These are phyloP conservation scores for Entomortierella chlamydospora DNA, from an alignment of 192 early-diverging fungal species.

Conservation along the genomic window DNA sequence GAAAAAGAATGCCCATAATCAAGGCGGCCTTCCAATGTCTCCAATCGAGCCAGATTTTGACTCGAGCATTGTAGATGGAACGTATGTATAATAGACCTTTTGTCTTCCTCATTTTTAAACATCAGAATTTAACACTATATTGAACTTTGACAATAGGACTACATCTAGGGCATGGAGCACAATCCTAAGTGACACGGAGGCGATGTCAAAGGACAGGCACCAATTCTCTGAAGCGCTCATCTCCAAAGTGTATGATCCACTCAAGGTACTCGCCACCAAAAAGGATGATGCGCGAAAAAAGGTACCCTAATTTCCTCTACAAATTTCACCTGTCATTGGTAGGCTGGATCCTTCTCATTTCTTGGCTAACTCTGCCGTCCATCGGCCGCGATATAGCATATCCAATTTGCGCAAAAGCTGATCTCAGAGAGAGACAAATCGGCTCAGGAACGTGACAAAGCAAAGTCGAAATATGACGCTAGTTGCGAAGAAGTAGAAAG, in stretches of 20 bases:
- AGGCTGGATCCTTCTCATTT: not conserved
- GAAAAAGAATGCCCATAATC: constrained; percentile 31
- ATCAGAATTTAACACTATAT: not conserved
- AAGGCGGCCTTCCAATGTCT: constrained; percentile 29
- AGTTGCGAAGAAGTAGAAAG: constrained; percentile 72
- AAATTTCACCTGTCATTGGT: not conserved
- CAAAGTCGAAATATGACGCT: constrained; percentile 66
- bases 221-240: constrained; percentile 65
- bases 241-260: constrained; percentile 60
- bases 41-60: constrained; percentile 47
- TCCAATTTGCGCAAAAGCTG: constrained; percentile 71
- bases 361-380: not conserved
- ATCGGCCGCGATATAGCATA: constrained; percentile 59
- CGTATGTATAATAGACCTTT: constrained; percentile 39
- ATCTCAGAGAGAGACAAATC: constrained; percentile 68
- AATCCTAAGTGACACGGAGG: constrained; percentile 68
- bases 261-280: constrained; percentile 64
- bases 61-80: constrained; percentile 36
- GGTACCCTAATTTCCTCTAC: constrained; percentile 40
- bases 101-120: not conserved
- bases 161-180: constrained; percentile 67
- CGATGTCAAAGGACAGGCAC: constrained; percentile 60
- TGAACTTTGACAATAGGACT: constrained; percentile 55
- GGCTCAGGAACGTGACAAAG: constrained; percentile 62
- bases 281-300: constrained; percentile 80